These are phyloP conservation scores for Tetradesmus lagerheimii DNA, from an alignment of 139 green algal genomes.

Conservation along the genomic window DNA sequence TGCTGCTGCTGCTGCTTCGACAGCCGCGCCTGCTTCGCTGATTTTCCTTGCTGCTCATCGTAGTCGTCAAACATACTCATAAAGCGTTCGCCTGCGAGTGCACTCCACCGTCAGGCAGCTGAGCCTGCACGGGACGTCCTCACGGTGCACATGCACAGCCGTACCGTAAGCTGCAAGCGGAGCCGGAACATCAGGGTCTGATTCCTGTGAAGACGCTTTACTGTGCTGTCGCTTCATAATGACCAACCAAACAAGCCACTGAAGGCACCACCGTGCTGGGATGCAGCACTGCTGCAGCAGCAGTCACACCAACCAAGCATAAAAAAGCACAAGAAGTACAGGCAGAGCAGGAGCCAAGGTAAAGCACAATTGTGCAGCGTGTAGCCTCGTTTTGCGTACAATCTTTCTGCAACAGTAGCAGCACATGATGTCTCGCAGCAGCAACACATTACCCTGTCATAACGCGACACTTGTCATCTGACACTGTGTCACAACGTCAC, in stretches of 20 bases:
- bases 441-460: too few relatives aligned
- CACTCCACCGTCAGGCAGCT: neutral
- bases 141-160: neutral
- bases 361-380: too few relatives aligned
- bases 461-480: too few relatives aligned
- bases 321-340: too few relatives aligned
- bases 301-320: too few relatives aligned
- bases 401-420: too few relatives aligned
- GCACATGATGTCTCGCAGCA: too few relatives aligned
- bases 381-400: too few relatives aligned
- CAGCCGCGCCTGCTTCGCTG: neutral
- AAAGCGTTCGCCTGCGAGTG: slow-evolving; percentile 66
- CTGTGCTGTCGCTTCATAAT: slow-evolving; percentile 2
- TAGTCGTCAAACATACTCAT: slow-evolving; percentile 71
- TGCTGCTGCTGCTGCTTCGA: slow-evolving; percentile 21
- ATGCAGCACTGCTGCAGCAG: neutral
- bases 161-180: slow-evolving; percentile 37
- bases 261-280: neutral
- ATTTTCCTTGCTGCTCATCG: slow-evolving; percentile 33
- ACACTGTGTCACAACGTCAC: too few relatives aligned
- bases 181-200: neutral
- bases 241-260: neutral
- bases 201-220: neutral
- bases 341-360: too few relatives aligned
- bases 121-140: neutral